These are phyloP conservation scores for Scheffersomyces stambukii DNA, from an alignment of 1,139 yeast species.

Conservation along the genomic window DNA sequence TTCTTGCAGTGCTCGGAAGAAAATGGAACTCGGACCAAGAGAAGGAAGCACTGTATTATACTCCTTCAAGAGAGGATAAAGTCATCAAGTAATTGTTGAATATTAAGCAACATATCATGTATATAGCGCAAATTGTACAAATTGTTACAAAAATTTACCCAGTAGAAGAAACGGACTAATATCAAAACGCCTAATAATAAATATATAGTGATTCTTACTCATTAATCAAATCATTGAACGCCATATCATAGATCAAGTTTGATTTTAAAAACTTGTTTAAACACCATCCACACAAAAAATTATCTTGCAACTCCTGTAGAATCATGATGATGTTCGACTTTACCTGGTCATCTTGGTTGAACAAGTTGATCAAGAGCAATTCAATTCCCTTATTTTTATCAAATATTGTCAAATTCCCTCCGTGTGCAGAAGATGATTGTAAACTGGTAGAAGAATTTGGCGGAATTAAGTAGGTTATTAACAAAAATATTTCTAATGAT, in stretches of 20 bases:
- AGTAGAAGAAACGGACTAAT: too few species aligned
- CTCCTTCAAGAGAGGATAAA: slow-evolving; percentile 12
- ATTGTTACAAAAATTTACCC: too few species aligned
- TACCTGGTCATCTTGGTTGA: slow-evolving; percentile 35
- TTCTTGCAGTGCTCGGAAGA: slow-evolving; percentile 27
- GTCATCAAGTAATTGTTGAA: slow-evolving; percentile 5
- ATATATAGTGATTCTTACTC: too few species aligned
- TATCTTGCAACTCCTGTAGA: slow-evolving; percentile 42
- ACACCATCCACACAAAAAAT: slow-evolving; percentile 48
- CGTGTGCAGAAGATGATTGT: slow-evolving; percentile 36
- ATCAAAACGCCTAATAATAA: too few species aligned
- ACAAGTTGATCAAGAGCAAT: slow-evolving; percentile 31
- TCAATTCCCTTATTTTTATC: slow-evolving; percentile 49
- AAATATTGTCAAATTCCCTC: slow-evolving; percentile 41
- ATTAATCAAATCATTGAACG: slow-evolving; percentile 31
- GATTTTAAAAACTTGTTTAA: slow-evolving; percentile 33
- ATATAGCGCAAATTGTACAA: too few species aligned
- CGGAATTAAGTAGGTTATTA: slow-evolving; percentile 41
- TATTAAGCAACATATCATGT: too few species aligned
- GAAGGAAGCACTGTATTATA: slow-evolving; percentile 9
- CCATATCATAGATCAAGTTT: slow-evolving; percentile 40
- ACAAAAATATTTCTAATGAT: slow-evolving; percentile 38
- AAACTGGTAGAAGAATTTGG: slow-evolving; percentile 41
- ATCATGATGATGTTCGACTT: slow-evolving; percentile 42
- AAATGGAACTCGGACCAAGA: slow-evolving; percentile 13